Conservation (phyloP, 1,284 basidiomycete genomes). For the Malassezia obtusa region DNA sequence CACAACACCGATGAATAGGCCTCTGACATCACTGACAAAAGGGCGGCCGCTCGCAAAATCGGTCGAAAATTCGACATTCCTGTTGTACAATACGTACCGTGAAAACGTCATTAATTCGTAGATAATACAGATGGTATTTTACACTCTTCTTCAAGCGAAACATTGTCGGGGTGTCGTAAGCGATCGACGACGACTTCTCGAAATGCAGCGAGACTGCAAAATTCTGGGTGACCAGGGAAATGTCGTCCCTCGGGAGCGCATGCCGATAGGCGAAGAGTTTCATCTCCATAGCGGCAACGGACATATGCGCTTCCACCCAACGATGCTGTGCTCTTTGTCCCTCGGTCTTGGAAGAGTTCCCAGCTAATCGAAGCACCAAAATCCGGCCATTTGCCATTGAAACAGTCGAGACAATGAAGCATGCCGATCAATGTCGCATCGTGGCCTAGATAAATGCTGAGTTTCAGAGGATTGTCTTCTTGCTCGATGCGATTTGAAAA, state of each 20-base stretch:
- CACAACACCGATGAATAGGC: constrained; percentile 20
- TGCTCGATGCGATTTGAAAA: constrained; percentile 50
- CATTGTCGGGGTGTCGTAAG: constrained; percentile 31
- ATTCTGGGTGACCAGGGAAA: constrained; percentile 61
- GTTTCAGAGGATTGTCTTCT: constrained; percentile 23
- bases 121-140: neutral
- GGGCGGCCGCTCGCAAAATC: neutral
- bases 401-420: constrained; percentile 62
- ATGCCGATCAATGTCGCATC: constrained; percentile 66
- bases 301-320: constrained; percentile 45
- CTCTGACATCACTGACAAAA: neutral
- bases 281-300: constrained; percentile 67
- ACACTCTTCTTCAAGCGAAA: constrained; percentile 36
- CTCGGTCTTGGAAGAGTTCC: constrained; percentile 37
- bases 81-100: neutral
- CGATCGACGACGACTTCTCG: constrained; percentile 38
- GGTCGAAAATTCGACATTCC: neutral
- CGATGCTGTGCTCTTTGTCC: neutral
- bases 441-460: constrained; percentile 53
- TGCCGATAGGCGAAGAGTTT: constrained; percentile 58
- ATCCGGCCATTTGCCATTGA: constrained; percentile 58
- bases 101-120: no score
- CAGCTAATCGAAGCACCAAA: constrained; percentile 34
- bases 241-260: constrained; percentile 63
- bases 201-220: constrained; percentile 66